Evolutionary conservation across 129 eudicot genomes (phyloP).

Genomic region (Flaveria robusta): DNA sequence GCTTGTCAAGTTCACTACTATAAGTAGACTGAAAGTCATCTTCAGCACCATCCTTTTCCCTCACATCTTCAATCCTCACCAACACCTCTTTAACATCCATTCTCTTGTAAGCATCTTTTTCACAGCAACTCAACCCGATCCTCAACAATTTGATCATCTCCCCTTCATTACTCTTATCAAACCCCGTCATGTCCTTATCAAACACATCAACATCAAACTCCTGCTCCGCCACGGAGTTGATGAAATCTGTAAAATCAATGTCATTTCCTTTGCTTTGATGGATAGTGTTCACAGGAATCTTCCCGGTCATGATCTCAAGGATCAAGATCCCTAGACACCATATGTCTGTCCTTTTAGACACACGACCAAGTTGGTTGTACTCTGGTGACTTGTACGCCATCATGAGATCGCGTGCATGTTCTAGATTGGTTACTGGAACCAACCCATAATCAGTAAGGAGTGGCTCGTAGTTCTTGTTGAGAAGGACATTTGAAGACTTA

Average conservation of each 20-base stretch:
- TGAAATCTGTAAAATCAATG: constrained; percentile 51
- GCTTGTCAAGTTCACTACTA: constrained; percentile 47
- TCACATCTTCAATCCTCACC: constrained; percentile 72
- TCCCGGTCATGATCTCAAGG: constrained; percentile 74
- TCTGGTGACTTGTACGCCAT: constrained; percentile 71
- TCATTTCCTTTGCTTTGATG: constrained; percentile 62
- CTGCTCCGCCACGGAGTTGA: constrained; percentile 41
- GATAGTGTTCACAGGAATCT: constrained; percentile 52
- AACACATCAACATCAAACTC: constrained; percentile 44
- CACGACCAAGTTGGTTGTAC: constrained; percentile 44
- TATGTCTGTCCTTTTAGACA: constrained; percentile 56
- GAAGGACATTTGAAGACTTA: constrained; percentile 69
- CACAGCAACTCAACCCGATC: constrained; percentile 72
- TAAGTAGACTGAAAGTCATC: constrained; percentile 51
- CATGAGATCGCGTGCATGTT: constrained; percentile 55
- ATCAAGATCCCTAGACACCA: constrained; percentile 83
- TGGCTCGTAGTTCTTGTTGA: constrained; percentile 50
- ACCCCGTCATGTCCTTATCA: constrained; percentile 63
- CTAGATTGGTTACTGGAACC: constrained; percentile 53
- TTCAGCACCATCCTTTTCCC: constrained; percentile 58
- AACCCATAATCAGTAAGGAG: constrained; percentile 63
- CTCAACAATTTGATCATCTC: constrained; percentile 72
- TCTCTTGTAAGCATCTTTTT: constrained; percentile 56
- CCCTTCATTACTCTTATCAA: constrained; percentile 38
- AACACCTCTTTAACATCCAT: constrained; percentile 67